Percentiles rank a stretch among this genome's conserved stretches.
phyloP scores from a whole-genome alignment of 2,329 filamentous ascomycete genomes.

The Phialophora macrospora region DNA sequence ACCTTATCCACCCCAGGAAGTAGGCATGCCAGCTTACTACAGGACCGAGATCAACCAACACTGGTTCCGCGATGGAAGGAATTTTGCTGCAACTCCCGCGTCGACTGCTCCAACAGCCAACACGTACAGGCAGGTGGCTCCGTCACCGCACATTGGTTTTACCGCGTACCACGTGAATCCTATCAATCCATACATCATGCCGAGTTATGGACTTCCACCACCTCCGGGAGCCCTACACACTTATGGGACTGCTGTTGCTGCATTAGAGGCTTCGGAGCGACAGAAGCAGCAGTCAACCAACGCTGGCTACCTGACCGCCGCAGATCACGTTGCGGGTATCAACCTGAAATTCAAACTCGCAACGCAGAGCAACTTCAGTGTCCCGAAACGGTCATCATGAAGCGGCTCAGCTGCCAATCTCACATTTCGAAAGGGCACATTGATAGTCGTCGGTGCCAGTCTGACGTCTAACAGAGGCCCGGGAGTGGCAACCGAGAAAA shows the following conservation, averaged over 20 bases:
- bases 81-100: conserved; percentile 2
- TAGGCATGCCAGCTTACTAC: conserved; percentile 20
- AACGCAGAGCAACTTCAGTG: conserved; percentile 25
- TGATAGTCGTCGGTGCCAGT: background rate
- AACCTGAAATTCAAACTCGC: conserved; percentile 29
- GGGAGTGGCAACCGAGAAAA: no score
- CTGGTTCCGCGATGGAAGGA: background rate
- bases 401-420: background rate
- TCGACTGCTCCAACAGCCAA: background rate
- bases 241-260: conserved; percentile 7
- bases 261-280: conserved; percentile 1
- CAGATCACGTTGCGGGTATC: conserved; percentile 30
- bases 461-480: background rate
- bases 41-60: conserved; percentile 17
- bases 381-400: conserved; percentile 25
- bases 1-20: conserved; percentile 17
- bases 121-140: conserved; percentile 2
- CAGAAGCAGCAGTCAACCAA: background rate
- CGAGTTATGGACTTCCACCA: conserved; percentile 1
- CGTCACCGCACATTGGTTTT: conserved; percentile 11
- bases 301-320: conserved; percentile 21
- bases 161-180: conserved; percentile 1
- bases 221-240: conserved; percentile 10
- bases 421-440: background rate
- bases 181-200: conserved; percentile 12